Evolutionary conservation across 1,284 basidiomycete genomes (phyloP).

Genomic region (Wallemia mellicola): DNA sequence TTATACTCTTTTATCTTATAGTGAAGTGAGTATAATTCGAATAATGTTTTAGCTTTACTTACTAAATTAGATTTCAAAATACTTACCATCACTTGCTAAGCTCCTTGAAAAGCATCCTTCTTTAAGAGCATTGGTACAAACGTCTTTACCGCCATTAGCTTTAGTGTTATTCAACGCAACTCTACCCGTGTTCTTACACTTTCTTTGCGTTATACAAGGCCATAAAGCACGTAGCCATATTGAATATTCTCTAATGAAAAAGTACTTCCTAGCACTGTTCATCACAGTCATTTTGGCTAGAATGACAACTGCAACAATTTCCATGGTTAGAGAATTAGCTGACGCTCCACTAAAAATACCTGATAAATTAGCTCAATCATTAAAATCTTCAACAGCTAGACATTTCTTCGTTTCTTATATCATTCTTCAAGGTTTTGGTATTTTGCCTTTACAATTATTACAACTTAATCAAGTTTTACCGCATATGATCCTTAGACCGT

Average conservation of each 20-base stretch:
- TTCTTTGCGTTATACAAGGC: constrained; percentile 60
- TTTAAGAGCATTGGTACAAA: constrained; percentile 63
- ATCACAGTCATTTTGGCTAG: constrained; percentile 90
- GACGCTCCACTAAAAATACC: constrained; percentile 61
- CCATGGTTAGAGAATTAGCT: constrained; percentile 54
- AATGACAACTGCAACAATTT: constrained; percentile 62
- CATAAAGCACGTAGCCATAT: constrained; percentile 65
- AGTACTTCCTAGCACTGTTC: constrained; percentile 84
- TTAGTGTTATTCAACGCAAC: constrained; percentile 69
- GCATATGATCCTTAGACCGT: constrained; percentile 33
- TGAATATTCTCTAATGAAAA: constrained; percentile 72
- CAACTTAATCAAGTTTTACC: constrained; percentile 61
- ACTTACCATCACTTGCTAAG: constrained; percentile 43
- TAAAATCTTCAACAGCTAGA: constrained; percentile 28
- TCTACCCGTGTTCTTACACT: constrained; percentile 66
- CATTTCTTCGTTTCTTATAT: constrained; percentile 92
- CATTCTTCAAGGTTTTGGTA: constrained; percentile 65
- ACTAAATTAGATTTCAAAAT: constrained; percentile 76
- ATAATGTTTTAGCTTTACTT: too few species aligned
- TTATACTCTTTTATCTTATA: constrained; percentile 56
- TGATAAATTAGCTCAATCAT: constrained; percentile 51
- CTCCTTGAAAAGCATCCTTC: constrained; percentile 50
- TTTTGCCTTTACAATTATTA: constrained; percentile 79
- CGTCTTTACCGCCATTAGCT: constrained; percentile 63
- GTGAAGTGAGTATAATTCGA: too few species aligned